These are phyloP conservation scores for Kodamaea sagamina DNA, from an alignment of 805 yeast species.

Conservation along the genomic window DNA sequence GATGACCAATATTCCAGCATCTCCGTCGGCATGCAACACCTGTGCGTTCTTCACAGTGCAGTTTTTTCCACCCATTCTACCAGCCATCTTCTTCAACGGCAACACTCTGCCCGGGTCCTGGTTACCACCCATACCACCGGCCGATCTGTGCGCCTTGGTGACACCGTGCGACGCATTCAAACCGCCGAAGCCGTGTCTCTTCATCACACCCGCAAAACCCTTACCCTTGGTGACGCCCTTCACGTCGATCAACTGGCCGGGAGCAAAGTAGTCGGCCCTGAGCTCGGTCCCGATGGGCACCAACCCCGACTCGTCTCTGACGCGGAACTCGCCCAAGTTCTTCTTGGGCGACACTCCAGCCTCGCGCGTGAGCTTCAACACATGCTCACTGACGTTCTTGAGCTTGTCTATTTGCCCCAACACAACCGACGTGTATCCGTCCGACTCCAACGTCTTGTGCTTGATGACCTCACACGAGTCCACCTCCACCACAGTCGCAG, in stretches of 20 bases:
- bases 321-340: slow-evolving; percentile 74
- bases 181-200: slow-evolving; percentile 88
- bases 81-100: slow-evolving; percentile 98
- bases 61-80: slow-evolving; percentile 83
- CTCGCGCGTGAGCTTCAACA: slow-evolving; percentile 71
- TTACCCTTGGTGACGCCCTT: slow-evolving; percentile 85
- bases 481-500: slow-evolving; percentile 87
- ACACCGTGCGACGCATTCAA: slow-evolving; percentile 94
- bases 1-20: slow-evolving; percentile 75
- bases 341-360: slow-evolving; percentile 86
- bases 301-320: slow-evolving; percentile 63
- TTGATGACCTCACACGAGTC: slow-evolving; percentile 84
- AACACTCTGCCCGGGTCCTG: slow-evolving; percentile 94
- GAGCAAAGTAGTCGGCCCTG: slow-evolving; percentile 78
- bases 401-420: slow-evolving; percentile 79
- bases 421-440: slow-evolving; percentile 85
- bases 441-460: slow-evolving; percentile 65
- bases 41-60: slow-evolving; percentile 75
- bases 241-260: slow-evolving; percentile 83
- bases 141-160: slow-evolving; percentile 87
- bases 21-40: slow-evolving; percentile 79
- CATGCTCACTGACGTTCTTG: slow-evolving; percentile 48
- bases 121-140: slow-evolving; percentile 96
- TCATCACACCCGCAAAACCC: slow-evolving; percentile 98
- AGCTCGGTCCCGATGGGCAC: slow-evolving; percentile 77